Evolutionary conservation across 2,329 filamentous ascomycete species (phyloP), one percentile per base, ranked within the genome.

Genomic region (Fusarium marasasianum): DNA sequence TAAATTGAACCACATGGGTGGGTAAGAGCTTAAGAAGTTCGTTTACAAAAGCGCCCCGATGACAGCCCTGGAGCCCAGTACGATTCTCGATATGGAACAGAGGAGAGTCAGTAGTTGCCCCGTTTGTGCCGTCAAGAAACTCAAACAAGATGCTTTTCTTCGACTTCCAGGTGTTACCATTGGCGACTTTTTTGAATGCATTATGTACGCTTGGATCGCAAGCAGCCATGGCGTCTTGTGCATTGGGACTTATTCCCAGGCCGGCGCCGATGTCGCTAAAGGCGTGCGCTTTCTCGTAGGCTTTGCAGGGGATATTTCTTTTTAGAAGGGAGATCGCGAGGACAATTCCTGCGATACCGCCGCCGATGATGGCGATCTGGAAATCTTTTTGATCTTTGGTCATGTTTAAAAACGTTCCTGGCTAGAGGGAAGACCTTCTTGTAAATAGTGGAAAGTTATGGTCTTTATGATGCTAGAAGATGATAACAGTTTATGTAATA

Each of bases 321-420:
- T 45, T 26, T 8, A 26, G 44, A 14, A 45, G 44, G 3, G 44
- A 45, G 24, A 45, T 45, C 2, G 44, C 24, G 8, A 45, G 24
- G 12, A 45, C 44, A 10, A 45, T 45, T 3, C 43, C 43, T 6
- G 43, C 24, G 8, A 26, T 45, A 4, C 43, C 43, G 11, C 24
- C 43, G 8, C 43, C 43, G 6, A 45, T 45, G 2, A 45, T 45
- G 11, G 43, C 43, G 18, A 26, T 18, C 18, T 26, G 24, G 3
- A 45, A 20, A 1, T 26, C 5, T 45, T 45, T 45, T 1, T 45
- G 17, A 20, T 3, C 7, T 4, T 9, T 5, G 43, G 11, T 0
- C 43, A 45, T 26, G 3, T 13, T 22, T 40, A 14, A 40, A 22
- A 40, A 22, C 0, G 13, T 33, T 33, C 2, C 2, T 33, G 31